A percentile compares a stretch with the other conserved stretches of the same genome.
phyloP scores from a whole-genome alignment of 305 asterid species.

The Petunia hybrid region DNA sequence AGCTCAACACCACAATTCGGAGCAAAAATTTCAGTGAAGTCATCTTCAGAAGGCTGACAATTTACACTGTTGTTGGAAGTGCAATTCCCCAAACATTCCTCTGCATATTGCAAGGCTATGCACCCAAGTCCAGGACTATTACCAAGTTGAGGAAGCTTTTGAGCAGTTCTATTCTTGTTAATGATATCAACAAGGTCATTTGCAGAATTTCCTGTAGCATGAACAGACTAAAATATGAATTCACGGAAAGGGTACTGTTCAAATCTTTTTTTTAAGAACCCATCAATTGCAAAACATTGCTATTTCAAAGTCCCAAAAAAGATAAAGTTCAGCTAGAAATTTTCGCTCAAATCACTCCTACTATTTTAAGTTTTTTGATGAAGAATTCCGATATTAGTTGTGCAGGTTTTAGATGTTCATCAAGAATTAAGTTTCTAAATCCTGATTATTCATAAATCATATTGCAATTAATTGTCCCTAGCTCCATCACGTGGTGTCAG shows the following conservation, averaged over 20 bases:
- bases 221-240: conserved; percentile 18
- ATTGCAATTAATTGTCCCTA: not conserved
- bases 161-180: conserved; percentile 72
- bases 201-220: conserved; percentile 66
- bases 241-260: conserved; percentile 8
- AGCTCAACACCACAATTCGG: conserved; percentile 90
- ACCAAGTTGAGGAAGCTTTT: conserved; percentile 60
- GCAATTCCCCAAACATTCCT: conserved; percentile 68
- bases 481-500: not conserved
- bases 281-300: conserved; percentile 15
- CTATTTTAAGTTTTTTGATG: not conserved
- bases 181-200: conserved; percentile 70
- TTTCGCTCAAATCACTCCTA: not conserved
- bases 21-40: conserved; percentile 80
- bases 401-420: conserved; percentile 14
- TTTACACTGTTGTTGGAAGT: conserved; percentile 54
- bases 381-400: not conserved
- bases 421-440: not conserved
- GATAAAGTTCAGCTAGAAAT: not conserved
- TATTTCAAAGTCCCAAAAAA: not conserved
- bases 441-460: not conserved
- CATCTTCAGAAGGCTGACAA: conserved; percentile 66
- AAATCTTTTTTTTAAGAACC: not conserved
- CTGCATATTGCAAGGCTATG: conserved; percentile 77
- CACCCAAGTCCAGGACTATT: conserved; percentile 74